These are phyloP conservation scores for Rubroshorea leprosula DNA, from an alignment of 345 rosid genomes.

Conservation along the genomic window DNA sequence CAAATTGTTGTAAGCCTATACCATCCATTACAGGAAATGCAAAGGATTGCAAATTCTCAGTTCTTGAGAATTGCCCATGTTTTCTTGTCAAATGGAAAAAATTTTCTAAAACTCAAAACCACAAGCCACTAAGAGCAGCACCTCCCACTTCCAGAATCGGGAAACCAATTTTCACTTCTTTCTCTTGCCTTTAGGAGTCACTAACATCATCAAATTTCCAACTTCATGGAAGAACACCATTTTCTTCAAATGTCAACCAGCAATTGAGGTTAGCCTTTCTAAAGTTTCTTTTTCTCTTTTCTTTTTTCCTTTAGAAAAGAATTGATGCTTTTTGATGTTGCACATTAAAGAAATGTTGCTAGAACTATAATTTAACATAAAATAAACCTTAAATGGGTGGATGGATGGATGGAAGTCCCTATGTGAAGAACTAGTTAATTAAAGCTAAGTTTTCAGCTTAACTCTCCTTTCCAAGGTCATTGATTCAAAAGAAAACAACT, in stretches of 20 bases:
- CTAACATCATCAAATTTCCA: neutral
- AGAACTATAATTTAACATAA: neutral
- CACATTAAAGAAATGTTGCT: neutral
- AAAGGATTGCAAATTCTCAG: neutral
- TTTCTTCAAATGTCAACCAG: neutral
- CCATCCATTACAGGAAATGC: neutral
- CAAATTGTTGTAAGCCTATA: neutral
- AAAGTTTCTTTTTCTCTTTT: too few species aligned
- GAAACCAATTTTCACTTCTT: neutral
- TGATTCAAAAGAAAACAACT: neutral
- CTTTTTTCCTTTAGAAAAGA: neutral
- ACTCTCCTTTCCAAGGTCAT: neutral
- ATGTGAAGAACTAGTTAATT: neutral
- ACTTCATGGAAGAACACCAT: neutral
- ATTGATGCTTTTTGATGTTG: neutral
- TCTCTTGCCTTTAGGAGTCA: neutral
- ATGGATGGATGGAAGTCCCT: neutral
- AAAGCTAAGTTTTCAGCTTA: neutral
- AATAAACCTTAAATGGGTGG: constrained; percentile 7
- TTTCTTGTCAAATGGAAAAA: neutral
- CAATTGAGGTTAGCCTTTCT: neutral
- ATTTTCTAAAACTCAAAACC: neutral
- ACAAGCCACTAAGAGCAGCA: neutral
- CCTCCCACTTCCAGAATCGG: neutral
- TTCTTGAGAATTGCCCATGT: neutral